Conservation (phyloP, 2,329 filamentous ascomycete genomes). For the Paracorniculantispora psalliotae region DNA sequence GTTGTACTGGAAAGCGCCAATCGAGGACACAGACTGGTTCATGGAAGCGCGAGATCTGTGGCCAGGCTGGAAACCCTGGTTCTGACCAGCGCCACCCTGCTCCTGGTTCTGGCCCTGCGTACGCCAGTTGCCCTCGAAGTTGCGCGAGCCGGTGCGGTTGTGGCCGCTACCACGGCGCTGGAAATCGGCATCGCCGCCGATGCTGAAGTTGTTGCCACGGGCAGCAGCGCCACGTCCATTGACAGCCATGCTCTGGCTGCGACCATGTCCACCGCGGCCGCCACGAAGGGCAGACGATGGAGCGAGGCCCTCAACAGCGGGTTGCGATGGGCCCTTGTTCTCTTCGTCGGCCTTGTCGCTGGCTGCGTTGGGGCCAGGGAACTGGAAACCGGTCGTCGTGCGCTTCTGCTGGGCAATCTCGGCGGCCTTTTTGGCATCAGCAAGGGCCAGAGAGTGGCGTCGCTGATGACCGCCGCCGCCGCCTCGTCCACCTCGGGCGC, state of each 20-base stretch:
- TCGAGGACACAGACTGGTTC: conserved; percentile 75
- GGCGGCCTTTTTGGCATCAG: conserved; percentile 95
- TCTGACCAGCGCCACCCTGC: conserved; percentile 44
- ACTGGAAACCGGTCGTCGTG: conserved; percentile 90
- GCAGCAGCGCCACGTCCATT: conserved; percentile 64
- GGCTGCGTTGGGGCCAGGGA: conserved; percentile 70
- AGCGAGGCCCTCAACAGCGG: conserved; percentile 28
- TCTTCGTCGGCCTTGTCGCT: conserved; percentile 56
- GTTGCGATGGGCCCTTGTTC: conserved; percentile 28
- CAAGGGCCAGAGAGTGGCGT: conserved; percentile 88
- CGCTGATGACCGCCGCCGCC: conserved; percentile 78
- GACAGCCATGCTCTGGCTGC: conserved; percentile 89
- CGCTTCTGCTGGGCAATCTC: conserved; percentile 95
- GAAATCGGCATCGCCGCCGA: conserved; percentile 56
- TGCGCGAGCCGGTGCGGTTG: conserved; percentile 76
- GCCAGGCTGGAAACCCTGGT: conserved; percentile 80
- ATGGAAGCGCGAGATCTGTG: conserved; percentile 83
- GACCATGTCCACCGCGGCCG: conserved; percentile 58
- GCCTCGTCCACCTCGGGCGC: conserved; percentile 27
- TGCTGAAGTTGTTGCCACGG: conserved; percentile 44
- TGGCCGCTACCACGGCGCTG: conserved; percentile 77
- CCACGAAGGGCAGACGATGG: conserved; percentile 42
- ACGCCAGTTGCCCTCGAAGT: conserved; percentile 98
- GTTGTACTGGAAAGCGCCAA: conserved; percentile 82
- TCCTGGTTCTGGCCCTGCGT: conserved; percentile 68